Evolutionary conservation across 345 rosid species (phyloP), one percentile per base, ranked within the genome.

Genomic region (Salix viminalis): DNA sequence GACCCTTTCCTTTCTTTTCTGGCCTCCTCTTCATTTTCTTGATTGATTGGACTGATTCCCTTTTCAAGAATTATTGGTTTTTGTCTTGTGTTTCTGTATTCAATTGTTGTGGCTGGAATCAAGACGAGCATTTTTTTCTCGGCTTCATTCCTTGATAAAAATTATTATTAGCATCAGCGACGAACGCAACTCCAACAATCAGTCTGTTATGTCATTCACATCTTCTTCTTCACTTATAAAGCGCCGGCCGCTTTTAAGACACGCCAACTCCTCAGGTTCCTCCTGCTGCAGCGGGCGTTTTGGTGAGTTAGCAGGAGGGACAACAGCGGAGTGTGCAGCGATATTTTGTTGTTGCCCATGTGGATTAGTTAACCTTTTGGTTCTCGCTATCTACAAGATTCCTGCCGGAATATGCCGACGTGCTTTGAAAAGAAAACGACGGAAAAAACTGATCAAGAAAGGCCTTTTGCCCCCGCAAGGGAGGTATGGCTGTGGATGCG

Each of bases 321-420:
- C 89, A n/a, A 50, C 87, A 42, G 89, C 89, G 13, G 89, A 84
- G 71, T 86, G 89, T 71, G 86, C 85, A 15, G 89, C 84, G 19
- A 50, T 86, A 24, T 82, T 85, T 54, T 86, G 89, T 50, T 86
- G 89, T 42, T 86, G 89, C 69, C 89, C 89, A 12, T 84, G 85
- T 69, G 86, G 81, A 58, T 71, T 86, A 62, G 72, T 70, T 26
- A 80, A 84, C 77, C 77, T 86, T 50, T 18, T 86, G 16, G 71
- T 82, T 34, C 79, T 82, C 62, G 61, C 80, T 1, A 62, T 82
- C 26, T 86, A 80, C 80, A 86, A 84, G 74, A 76, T 84, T 21
- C 89, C 89, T 15, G 85, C 76, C 9, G 83, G 85, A 58, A 78
- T 86, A 7, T 84, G 84, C 84, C 80, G 86, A 73, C 80, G 83